Base-by-base conservation (phyloP, 352 stramenopile genomes). In the Porosira glacialis region DNA sequence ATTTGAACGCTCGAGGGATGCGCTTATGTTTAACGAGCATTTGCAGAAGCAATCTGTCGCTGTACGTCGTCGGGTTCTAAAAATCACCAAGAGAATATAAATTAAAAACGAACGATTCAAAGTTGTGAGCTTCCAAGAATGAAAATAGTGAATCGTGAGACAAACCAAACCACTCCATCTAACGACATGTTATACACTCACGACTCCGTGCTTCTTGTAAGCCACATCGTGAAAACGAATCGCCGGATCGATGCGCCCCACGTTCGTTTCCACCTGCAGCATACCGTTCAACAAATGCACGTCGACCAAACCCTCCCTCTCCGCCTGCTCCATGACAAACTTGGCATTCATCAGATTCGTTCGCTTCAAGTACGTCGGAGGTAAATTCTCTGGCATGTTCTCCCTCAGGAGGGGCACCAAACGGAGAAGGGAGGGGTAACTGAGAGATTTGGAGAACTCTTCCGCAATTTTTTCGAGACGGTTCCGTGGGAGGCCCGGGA, bases 1-100 rank as follows among this genome's bases (percentile, higher is more conserved):
- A 80, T 28, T 80, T 75, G 22, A 92, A 72, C 38, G 83, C 83
- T 56, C 86, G 49, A 2, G 65, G 33, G 8, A 90, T 70, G 13
- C 81, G 59, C 28, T 87, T 87, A 43, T 89, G 81, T 30, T 83
- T 77, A 7, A 92, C 47, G 35, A 92, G 68, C 86, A 92, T 92
- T 57, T 90, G 76, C 11, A 92, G 26, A 26, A 90, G 45, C 38
- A 90, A 44, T 24, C 86, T 77, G 62, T 90, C 83, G 48, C 83
- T 92, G 59, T 88, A 81, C 31, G 66, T 73, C 8, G 74, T 89
- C 50, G 81, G 86, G 27, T 49, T 71, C 78, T 87, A 28, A 35
- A 65, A 26, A 17, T n/a, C 52, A 28, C 13, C 50, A 19, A 67
- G 53, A 43, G 45, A 69, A 64, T 21, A 53, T 45, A 44, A 51